These are phyloP conservation scores for Porpolomopsis calyptriformis DNA, from an alignment of 768 basidiomycete genomes.

Conservation along the genomic window DNA sequence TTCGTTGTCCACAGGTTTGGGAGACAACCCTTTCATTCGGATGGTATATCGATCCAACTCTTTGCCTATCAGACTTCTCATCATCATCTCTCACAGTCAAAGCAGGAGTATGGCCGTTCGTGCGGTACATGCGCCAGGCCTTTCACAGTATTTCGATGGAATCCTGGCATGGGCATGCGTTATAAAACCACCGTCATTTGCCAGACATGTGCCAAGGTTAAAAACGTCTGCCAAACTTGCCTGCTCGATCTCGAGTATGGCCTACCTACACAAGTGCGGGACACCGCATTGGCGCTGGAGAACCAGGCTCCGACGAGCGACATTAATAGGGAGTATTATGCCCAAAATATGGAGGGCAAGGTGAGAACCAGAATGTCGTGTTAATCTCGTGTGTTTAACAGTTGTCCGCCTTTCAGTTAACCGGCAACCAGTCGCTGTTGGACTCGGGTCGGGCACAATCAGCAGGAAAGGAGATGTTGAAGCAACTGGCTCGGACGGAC, in stretches of 20 bases:
- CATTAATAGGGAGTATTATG: conserved; percentile 92
- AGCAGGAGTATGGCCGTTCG: conserved; percentile 91
- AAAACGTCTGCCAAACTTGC: conserved; percentile 97
- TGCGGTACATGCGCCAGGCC: conserved; percentile 97
- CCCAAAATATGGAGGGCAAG: conserved; percentile 84
- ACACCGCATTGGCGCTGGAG: conserved; percentile 80
- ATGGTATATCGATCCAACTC: no score
- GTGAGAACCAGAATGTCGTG: conserved; percentile 29
- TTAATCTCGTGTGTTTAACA: neutral
- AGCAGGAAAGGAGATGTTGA: conserved; percentile 94
- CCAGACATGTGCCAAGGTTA: conserved; percentile 93
- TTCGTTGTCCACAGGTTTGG: conserved; percentile 46
- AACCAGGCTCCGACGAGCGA: conserved; percentile 92
- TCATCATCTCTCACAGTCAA: conserved; percentile 64
- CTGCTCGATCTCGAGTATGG: conserved; percentile 93
- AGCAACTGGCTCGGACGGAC: conserved; percentile 87
- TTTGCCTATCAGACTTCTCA: neutral
- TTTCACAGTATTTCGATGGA: conserved; percentile 97
- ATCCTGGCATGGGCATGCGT: conserved; percentile 85
- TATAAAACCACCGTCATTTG: conserved; percentile 97
- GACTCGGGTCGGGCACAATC: conserved; percentile 53
- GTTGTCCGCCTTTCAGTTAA: conserved; percentile 38
- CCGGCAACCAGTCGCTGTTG: conserved; percentile 56
- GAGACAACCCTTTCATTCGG: conserved; percentile 83
- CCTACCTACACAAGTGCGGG: conserved; percentile 91